Conservation (phyloP, 2,329 filamentous ascomycete genomes). For the Incumbomyces lentus region DNA sequence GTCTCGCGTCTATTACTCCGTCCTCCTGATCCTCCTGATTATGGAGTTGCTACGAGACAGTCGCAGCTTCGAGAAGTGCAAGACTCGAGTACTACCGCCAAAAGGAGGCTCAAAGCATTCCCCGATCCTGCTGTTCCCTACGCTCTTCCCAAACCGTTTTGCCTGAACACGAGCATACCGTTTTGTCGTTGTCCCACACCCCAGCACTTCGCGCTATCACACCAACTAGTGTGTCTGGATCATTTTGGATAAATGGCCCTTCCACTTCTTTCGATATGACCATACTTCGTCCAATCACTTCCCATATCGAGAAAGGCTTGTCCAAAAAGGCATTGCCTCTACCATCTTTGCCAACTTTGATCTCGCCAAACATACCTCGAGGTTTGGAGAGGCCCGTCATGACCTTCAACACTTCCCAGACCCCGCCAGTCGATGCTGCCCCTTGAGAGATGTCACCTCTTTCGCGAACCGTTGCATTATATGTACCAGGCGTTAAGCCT, state of each 20-base stretch:
- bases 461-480: conserved; percentile 74
- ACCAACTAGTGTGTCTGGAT: conserved; percentile 76
- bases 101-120: conserved; percentile 60
- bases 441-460: conserved; percentile 79
- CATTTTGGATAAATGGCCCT: conserved; percentile 55
- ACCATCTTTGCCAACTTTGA: conserved; percentile 66
- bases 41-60: background rate
- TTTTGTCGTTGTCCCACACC: conserved; percentile 99
- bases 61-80: background rate
- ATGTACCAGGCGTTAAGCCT: conserved; percentile 69
- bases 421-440: conserved; percentile 67
- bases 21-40: too few relatives aligned
- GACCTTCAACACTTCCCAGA: conserved; percentile 56
- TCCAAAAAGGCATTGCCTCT: conserved; percentile 73
- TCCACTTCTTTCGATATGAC: conserved; percentile 65
- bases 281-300: conserved; percentile 88
- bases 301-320: conserved; percentile 78
- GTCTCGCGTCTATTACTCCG: too few relatives aligned
- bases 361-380: conserved; percentile 59
- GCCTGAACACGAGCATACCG: conserved; percentile 91
- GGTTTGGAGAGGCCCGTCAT: conserved; percentile 31
- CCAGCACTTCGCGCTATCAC: conserved; percentile 92
- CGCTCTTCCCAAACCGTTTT: conserved; percentile 98
- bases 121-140: conserved; percentile 75
- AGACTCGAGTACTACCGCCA: background rate